These are phyloP conservation scores for Cladobotryum protrusum DNA, from an alignment of 2,329 filamentous ascomycete species.

Conservation along the genomic window DNA sequence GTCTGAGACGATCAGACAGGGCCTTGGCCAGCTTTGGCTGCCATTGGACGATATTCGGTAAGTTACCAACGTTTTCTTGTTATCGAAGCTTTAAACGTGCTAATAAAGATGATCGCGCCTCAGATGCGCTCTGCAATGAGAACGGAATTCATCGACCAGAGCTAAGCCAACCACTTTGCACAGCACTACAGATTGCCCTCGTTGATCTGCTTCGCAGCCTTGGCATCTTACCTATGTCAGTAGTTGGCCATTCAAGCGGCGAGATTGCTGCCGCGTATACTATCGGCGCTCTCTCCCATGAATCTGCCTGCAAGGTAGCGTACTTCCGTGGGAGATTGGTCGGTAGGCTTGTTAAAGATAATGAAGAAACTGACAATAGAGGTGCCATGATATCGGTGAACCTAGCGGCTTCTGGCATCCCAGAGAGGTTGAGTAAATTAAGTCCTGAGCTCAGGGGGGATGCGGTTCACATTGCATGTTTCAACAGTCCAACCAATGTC, in stretches of 20 bases:
- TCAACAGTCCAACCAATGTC: constrained; percentile 24
- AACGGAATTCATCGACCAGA: constrained; percentile 8
- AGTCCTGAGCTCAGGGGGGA: background rate
- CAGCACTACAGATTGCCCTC: constrained; percentile 33
- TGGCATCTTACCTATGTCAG: constrained; percentile 24
- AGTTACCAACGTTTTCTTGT: background rate
- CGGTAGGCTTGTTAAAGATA: background rate
- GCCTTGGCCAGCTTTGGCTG: constrained; percentile 1
- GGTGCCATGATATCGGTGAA: constrained; percentile 9
- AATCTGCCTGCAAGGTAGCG: constrained; percentile 27
- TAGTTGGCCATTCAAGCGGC: constrained; percentile 34
- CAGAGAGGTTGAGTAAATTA: background rate
- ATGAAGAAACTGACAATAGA: background rate
- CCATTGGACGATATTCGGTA: constrained; percentile 6
- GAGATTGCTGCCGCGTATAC: constrained; percentile 37
- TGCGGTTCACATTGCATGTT: constrained; percentile 20
- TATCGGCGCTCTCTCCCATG: constrained; percentile 24
- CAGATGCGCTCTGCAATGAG: constrained; percentile 7
- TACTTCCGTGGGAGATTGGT: constrained; percentile 30
- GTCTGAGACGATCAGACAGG: constrained; percentile 13
- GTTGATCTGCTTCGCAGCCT: constrained; percentile 29
- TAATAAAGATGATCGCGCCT: background rate
- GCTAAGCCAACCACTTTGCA: constrained; percentile 28
- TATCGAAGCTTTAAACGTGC: background rate
- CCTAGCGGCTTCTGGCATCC: background rate